phyloP scores from a whole-genome alignment of 1,284 basidiomycete genomes.

The Leccinum insolens region DNA sequence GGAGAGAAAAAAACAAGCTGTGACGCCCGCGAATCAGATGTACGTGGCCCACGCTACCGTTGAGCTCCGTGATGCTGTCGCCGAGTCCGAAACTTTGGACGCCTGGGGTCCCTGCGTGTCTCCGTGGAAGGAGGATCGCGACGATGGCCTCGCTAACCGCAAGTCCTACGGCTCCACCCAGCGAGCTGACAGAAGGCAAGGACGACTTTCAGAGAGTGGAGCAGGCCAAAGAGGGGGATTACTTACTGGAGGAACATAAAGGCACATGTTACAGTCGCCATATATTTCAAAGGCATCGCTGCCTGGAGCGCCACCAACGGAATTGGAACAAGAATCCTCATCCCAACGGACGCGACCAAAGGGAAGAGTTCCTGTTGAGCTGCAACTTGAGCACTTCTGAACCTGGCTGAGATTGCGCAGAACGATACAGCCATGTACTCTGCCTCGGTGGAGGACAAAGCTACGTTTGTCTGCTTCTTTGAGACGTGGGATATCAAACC shows the following conservation, averaged over 20 bases:
- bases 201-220: background rate
- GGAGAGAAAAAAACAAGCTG: constrained; percentile 7
- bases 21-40: constrained; percentile 55
- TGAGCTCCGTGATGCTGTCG: constrained; percentile 53
- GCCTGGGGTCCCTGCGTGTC: constrained; percentile 51
- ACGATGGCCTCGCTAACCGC: constrained; percentile 72
- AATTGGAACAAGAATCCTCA: constrained; percentile 66
- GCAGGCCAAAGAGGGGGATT: no score
- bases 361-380: constrained; percentile 63
- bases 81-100: constrained; percentile 39
- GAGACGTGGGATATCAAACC: no score
- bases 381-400: constrained; percentile 35
- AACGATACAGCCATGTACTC: background rate
- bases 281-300: constrained; percentile 80
- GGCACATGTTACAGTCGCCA: constrained; percentile 75
- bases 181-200: constrained; percentile 43
- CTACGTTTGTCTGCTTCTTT: no score
- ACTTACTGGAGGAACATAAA: constrained; percentile 60
- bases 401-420: background rate
- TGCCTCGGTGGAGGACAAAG: no score
- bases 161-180: constrained; percentile 77
- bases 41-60: constrained; percentile 54
- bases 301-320: constrained; percentile 76
- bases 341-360: constrained; percentile 59
- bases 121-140: constrained; percentile 57